Base-by-base conservation (phyloP, 495 filamentous ascomycete species). In the Melanomma pulvis-pyrius region DNA sequence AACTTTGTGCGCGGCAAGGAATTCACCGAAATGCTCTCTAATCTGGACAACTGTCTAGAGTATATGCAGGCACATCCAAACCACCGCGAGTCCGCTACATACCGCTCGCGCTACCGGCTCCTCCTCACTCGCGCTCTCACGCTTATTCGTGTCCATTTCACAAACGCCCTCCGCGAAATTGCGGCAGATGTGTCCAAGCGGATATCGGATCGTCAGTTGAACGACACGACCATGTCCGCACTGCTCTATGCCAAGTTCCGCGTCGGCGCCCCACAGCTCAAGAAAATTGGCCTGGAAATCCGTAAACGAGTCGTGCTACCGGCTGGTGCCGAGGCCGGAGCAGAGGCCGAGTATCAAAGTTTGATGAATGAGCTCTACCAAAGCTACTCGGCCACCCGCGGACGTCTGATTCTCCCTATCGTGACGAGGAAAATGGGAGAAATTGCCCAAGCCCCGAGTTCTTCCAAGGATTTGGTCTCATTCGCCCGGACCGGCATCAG, bases 131-230 rank as follows among this genome's bases (percentile, higher is more conserved):
- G 88, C 48, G 88, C 86, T 17, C 78, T 92, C 28, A 92, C 89
- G 0, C 84, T 97, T 25, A 92, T 96, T 41, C 88, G 94, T 19
- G 93, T 93, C 59, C 89, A 92, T 67, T 91, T 96, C 46, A 87
- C 97, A 9, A 81, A 89, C 46, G 77, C 85, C 17, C 77, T 92
- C 4, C 83, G 85, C 30, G 90, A 92, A 54, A 87, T 88, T 53
- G 83, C 89, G 47, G 81, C 85, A 34, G 89, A 87, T 67, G 87
- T 91, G 12, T 81, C 85, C 11, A 89, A 87, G 68, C 86, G 88
- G 49, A 84, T 92, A 56, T 82, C 86, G 28, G 85, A 90, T 65
- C 82, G 84, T 48, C 86, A 89, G 56, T 79, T 91, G 52, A 92
- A 89, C 58, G 90, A 92, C 68, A 89, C 89, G 1, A 88, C 90